Evolutionary conservation across 345 rosid genomes (phyloP).

Genomic region (Passiflora organensis): DNA sequence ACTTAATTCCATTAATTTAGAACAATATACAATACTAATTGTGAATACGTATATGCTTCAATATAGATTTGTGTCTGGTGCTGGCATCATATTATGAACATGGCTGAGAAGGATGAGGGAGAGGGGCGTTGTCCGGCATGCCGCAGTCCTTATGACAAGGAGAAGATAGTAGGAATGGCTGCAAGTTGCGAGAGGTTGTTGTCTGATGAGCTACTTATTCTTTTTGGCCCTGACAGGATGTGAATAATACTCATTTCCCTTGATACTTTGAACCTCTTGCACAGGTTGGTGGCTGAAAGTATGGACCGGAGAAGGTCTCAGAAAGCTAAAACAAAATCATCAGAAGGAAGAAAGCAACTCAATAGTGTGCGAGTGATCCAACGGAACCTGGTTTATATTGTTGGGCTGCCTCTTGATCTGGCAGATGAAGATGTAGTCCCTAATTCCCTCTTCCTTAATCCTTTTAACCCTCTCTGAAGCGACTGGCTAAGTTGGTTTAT

Average conservation of each 20-base stretch:
- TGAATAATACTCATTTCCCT: background rate
- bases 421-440: conserved; percentile 80
- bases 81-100: conserved; percentile 91
- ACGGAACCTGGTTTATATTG: conserved; percentile 82
- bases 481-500: background rate
- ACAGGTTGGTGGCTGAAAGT: conserved; percentile 65
- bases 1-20: no score
- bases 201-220: background rate
- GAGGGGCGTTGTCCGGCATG: conserved; percentile 98
- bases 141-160: conserved; percentile 81
- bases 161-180: conserved; percentile 82
- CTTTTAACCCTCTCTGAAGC: background rate
- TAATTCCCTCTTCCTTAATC: background rate
- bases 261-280: background rate
- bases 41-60: background rate
- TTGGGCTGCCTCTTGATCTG: conserved; percentile 79
- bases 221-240: background rate
- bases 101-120: conserved; percentile 86
- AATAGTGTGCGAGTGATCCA: conserved; percentile 79
- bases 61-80: conserved; percentile 93
- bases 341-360: conserved; percentile 74
- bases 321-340: conserved; percentile 54
- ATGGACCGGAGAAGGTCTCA: conserved; percentile 69
- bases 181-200: conserved; percentile 64
- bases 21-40: no score